Conservation (phyloP, 805 yeast genomes). For the Ogataea chonburiensis region DNA sequence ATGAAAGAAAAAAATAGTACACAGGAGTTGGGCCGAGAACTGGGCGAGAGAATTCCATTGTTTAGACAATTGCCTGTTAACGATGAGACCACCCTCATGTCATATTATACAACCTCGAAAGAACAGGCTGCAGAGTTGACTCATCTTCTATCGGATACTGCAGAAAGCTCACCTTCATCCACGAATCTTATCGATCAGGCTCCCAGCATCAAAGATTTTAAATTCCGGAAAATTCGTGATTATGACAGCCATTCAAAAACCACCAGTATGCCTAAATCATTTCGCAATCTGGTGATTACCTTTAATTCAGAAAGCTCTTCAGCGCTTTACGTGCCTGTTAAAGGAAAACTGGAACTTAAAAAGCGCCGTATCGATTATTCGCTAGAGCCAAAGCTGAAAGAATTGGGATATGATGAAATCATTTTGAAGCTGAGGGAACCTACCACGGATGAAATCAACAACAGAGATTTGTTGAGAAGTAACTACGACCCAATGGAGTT, state of each 20-base stretch:
- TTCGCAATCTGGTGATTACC: constrained; percentile 67
- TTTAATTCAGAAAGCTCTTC: constrained; percentile 53
- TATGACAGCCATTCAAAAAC: constrained; percentile 66
- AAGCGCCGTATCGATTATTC: constrained; percentile 74
- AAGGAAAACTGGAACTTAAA: constrained; percentile 76
- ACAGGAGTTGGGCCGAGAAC: constrained; percentile 28
- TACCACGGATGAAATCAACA: constrained; percentile 62
- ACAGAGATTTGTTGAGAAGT: constrained; percentile 67
- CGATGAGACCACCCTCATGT: constrained; percentile 70
- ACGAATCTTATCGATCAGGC: constrained; percentile 45
- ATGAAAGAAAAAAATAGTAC: constrained; percentile 32
- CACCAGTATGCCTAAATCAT: constrained; percentile 39
- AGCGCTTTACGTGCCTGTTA: constrained; percentile 76
- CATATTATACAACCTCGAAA: constrained; percentile 55
- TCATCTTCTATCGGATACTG: constrained; percentile 43
- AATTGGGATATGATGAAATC: constrained; percentile 58
- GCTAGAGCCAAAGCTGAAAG: constrained; percentile 53
- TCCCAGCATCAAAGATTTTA: constrained; percentile 42
- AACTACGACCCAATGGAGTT: constrained; percentile 78
- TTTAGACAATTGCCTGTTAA: constrained; percentile 70
- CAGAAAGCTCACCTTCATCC: constrained; percentile 46
- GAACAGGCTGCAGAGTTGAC: constrained; percentile 42
- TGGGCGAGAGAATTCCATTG: constrained; percentile 52
- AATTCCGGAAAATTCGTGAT: constrained; percentile 68
- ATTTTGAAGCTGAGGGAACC: constrained; percentile 69